These are phyloP conservation scores for Ogataea dorogensis DNA, from an alignment of 805 yeast species.

Conservation along the genomic window DNA sequence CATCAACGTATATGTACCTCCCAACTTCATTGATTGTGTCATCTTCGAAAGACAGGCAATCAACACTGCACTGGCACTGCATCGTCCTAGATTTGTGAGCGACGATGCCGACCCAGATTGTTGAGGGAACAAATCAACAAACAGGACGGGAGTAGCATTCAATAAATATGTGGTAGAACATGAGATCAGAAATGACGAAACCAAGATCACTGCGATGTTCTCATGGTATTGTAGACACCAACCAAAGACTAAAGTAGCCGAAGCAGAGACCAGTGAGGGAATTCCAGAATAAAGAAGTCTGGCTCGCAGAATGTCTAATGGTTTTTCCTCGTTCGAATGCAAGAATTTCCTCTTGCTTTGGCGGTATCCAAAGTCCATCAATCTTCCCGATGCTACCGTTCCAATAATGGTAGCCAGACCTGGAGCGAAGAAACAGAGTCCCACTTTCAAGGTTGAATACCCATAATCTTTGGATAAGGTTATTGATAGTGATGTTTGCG, in stretches of 20 bases:
- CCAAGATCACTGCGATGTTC: conserved; percentile 53
- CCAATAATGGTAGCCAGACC: conserved; percentile 68
- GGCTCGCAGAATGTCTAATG: conserved; percentile 54
- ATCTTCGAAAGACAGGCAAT: conserved; percentile 65
- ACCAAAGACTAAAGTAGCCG: conserved; percentile 55
- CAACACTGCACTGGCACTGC: conserved; percentile 68
- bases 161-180: conserved; percentile 57
- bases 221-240: conserved; percentile 62
- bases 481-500: conserved; percentile 63
- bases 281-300: conserved; percentile 48
- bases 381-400: conserved; percentile 55
- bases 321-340: conserved; percentile 25
- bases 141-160: conserved; percentile 58
- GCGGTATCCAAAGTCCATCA: conserved; percentile 52
- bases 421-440: conserved; percentile 70
- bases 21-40: conserved; percentile 56
- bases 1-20: conserved; percentile 78
- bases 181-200: conserved; percentile 57
- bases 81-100: conserved; percentile 67
- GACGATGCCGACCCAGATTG: conserved; percentile 74
- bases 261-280: conserved; percentile 40
- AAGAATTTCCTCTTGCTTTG: conserved; percentile 33
- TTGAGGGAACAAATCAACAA: conserved; percentile 75
- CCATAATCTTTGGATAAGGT: conserved; percentile 49
- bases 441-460: conserved; percentile 55